These are phyloP conservation scores for Saccharomycopsis sp. DNA, from an alignment of 805 yeast species.

Conservation along the genomic window DNA sequence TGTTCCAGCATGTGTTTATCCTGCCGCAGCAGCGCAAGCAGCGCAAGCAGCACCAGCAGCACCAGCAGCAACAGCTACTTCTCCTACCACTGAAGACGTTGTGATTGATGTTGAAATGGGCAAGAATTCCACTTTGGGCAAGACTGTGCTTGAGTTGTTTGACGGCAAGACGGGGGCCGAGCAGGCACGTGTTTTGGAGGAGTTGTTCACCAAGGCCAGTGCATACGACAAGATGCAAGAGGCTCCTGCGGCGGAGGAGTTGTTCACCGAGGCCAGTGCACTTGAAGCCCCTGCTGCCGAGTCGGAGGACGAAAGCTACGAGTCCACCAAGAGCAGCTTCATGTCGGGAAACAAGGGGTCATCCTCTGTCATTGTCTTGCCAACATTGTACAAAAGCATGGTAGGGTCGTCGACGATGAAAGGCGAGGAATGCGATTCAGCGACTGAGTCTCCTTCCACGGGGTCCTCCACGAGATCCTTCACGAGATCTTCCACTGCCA, in stretches of 20 bases:
- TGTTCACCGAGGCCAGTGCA: background rate
- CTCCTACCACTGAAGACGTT: no score
- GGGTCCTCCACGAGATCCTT: no score
- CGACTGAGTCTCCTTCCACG: no score
- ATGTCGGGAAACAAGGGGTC: background rate
- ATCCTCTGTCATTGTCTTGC: conserved; percentile 10
- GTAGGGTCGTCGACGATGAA: no score
- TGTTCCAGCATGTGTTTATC: background rate
- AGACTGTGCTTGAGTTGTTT: background rate
- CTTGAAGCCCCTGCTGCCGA: conserved; percentile 1
- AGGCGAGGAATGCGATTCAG: no score
- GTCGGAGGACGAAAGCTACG: background rate
- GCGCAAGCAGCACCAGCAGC: no score
- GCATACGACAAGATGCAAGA: conserved; percentile 4
- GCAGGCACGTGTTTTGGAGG: background rate
- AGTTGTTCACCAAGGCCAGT: conserved; percentile 1
- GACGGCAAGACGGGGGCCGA: background rate
- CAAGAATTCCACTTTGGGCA: conserved; percentile 1
- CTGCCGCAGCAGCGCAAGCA: no score
- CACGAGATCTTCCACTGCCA: no score
- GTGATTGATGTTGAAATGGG: conserved; percentile 3
- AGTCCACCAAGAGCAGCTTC: background rate
- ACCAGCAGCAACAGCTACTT: background rate
- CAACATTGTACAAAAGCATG: no score
- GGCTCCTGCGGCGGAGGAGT: background rate